Evolutionary conservation across 768 basidiomycete genomes (phyloP).

Genomic region (Tephrocybe sp.): DNA sequence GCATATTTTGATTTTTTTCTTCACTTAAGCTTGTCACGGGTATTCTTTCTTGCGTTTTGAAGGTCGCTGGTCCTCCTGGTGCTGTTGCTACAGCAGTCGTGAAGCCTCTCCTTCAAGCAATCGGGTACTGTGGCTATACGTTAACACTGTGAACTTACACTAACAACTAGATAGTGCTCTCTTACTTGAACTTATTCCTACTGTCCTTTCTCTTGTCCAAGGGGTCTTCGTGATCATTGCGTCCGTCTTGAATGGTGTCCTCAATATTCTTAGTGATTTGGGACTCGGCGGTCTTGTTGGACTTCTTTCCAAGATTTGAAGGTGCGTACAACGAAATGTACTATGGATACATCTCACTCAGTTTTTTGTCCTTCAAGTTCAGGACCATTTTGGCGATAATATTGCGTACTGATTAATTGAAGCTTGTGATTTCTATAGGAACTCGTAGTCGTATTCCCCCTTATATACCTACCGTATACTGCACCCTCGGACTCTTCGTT

Average conservation of each 20-base stretch:
- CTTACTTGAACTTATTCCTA: background rate
- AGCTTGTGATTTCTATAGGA: too few species aligned
- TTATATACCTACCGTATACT: too few species aligned
- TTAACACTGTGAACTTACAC: background rate
- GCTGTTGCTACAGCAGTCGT: background rate
- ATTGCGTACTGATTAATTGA: too few species aligned
- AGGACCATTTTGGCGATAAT: too few species aligned
- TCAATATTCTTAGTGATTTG: background rate
- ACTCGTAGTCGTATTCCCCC: too few species aligned
- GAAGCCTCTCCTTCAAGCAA: background rate
- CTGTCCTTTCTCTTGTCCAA: background rate
- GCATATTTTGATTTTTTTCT: background rate
- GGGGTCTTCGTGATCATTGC: background rate
- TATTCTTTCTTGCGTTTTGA: background rate
- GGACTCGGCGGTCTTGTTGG: background rate
- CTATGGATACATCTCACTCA: too few species aligned
- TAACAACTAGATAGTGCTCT: background rate
- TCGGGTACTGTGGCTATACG: background rate
- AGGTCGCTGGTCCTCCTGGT: background rate
- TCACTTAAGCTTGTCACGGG: background rate
- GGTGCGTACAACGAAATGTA: too few species aligned
- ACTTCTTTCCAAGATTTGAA: background rate
- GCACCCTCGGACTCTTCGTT: too few species aligned
- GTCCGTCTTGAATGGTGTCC: background rate
- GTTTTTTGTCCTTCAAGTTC: too few species aligned